Evolutionary conservation across 345 rosid genomes (phyloP), one percentile per base, ranked within the genome.

Genomic region (Eucalyptus dawsonii): DNA sequence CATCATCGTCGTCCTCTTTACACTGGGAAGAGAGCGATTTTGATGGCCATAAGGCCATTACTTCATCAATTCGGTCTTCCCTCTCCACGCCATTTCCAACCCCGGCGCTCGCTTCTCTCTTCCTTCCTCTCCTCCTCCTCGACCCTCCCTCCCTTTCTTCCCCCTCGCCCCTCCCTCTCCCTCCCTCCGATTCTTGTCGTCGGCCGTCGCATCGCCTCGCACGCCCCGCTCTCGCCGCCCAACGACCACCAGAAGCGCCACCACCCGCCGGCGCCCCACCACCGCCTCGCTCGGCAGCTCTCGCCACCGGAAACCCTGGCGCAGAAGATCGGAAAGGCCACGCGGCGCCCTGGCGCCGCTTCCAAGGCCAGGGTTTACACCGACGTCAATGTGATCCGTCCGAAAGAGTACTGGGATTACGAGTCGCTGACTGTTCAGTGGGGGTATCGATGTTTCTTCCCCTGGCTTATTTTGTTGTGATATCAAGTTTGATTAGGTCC

Each of bases 391-490:
- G 97, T 97, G 34, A 88, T 93, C 90, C 97, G 96, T 24, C 99
- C 99, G 24, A 96, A 97, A 92, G 99, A 97, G 44, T 97, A 97
- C 80, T 97, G 98, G 98, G 99, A 97, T 93, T 96, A 96, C 89
- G 97, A 96, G 90, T 94, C 97, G 42, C 95, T 95, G 50, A 93
- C 91, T 80, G 97, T 95, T 91, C 96, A 94, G 80, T 96, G 99
- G 99, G 99, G 99, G 99, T 97, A 94, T 67, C 11, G 12, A 54
- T 53, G 42, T 56, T 67, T 53, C 51, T 53, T 86, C 50, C 50
- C 27, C 24, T 42, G 21, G 15, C 87, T 65, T 50, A 1, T 51
- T 62, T 42, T 86, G 86, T 87, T 56, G 34, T 45, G 37, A 25
- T 44, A 27, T 86, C 40, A 15, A 40, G 80, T 24, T 85, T 60